Percentiles rank a stretch among this genome's conserved stretches.
Conservation (phyloP, 352 stramenopile genomes). For the Thraustotheca clavata region DNA sequence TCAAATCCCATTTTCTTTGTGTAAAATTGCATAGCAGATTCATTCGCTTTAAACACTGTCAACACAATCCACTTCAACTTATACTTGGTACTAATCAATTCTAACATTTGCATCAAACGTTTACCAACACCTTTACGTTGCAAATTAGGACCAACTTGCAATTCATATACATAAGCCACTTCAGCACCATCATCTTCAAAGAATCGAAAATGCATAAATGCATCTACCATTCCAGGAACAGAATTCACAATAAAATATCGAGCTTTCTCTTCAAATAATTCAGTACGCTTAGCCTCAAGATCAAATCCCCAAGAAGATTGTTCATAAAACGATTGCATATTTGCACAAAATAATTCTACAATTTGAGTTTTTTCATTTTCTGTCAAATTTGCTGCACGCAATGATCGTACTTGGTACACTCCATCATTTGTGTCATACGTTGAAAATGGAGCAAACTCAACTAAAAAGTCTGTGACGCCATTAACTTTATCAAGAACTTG, state of each 20-base stretch:
- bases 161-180: conserved; percentile 92
- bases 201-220: conserved; percentile 91
- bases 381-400: conserved; percentile 33
- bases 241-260: conserved; percentile 53
- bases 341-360: conserved; percentile 78
- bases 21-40: conserved; percentile 86
- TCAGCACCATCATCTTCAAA: conserved; percentile 85
- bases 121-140: conserved; percentile 82
- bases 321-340: conserved; percentile 89
- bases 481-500: conserved; percentile 43
- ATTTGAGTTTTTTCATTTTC: conserved; percentile 30
- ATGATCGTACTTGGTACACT: conserved; percentile 35
- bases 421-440: conserved; percentile 43
- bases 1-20: conserved; percentile 70
- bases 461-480: conserved; percentile 42
- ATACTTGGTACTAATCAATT: conserved; percentile 66
- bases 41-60: conserved; percentile 91
- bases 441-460: conserved; percentile 49
- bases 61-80: conserved; percentile 88
- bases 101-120: conserved; percentile 86
- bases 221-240: conserved; percentile 30
- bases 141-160: conserved; percentile 66
- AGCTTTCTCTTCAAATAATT: conserved; percentile 80
- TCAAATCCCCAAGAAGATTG: conserved; percentile 87
- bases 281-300: conserved; percentile 59